Evolutionary conservation across 1,284 basidiomycete genomes (phyloP).

Genomic region (Ceratobasidium sp.): DNA sequence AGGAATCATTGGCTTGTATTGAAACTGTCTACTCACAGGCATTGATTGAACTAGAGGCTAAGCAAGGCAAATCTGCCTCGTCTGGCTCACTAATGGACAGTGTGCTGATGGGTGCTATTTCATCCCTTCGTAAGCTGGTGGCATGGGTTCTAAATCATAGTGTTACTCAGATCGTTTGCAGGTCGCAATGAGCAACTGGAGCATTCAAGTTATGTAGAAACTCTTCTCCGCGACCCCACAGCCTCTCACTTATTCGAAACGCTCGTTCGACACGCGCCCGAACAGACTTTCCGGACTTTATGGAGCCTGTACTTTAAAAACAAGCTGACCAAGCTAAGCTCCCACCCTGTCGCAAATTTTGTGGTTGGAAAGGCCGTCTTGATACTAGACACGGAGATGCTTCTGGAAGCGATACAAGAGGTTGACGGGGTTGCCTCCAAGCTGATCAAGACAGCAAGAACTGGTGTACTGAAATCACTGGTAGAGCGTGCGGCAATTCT

Average conservation of each 20-base stretch:
- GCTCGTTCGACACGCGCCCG: constrained; percentile 71
- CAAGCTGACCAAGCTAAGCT: constrained; percentile 74
- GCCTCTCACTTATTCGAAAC: constrained; percentile 89
- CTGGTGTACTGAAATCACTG: constrained; percentile 74
- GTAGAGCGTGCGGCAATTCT: constrained; percentile 72
- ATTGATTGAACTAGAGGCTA: constrained; percentile 79
- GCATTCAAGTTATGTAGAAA: constrained; percentile 76
- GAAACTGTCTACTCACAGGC: constrained; percentile 60
- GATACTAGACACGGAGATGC: constrained; percentile 64
- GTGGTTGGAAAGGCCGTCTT: constrained; percentile 83
- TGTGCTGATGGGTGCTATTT: constrained; percentile 81
- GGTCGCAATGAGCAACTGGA: constrained; percentile 54
- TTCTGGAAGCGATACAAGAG: constrained; percentile 68
- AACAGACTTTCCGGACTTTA: constrained; percentile 68
- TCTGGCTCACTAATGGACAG: constrained; percentile 83
- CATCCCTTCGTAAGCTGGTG: constrained; percentile 65
- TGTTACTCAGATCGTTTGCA: constrained; percentile 45
- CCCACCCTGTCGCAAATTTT: constrained; percentile 92
- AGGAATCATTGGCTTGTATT: not conserved
- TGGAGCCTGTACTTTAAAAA: constrained; percentile 82
- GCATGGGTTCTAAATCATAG: not conserved
- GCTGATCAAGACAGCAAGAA: constrained; percentile 63
- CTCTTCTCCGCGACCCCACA: constrained; percentile 82
- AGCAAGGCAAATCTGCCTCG: constrained; percentile 66
- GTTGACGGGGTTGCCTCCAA: constrained; percentile 52